Evolutionary conservation across 2,329 filamentous ascomycete species (phyloP), one percentile per base, ranked within the genome.

Genomic region (Diaporthe sp.): DNA sequence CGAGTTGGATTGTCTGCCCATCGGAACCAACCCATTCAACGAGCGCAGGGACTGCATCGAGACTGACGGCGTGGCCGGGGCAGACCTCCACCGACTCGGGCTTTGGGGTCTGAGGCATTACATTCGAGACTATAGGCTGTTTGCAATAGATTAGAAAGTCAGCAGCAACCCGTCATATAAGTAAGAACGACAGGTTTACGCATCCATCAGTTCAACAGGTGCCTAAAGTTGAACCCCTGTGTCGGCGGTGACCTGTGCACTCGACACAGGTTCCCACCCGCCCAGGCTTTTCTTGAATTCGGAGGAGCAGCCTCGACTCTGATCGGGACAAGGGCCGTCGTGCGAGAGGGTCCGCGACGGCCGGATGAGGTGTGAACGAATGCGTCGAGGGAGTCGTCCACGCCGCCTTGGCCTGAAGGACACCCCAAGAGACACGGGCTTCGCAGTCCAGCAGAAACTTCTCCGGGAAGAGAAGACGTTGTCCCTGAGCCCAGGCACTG

Each of bases 391-490:
- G 10, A 53, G n/a, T 55, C 5, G 49, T 69, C 65, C 65, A 69
- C 65, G 65, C 65, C 34, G 65, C 65, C 49, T 69, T 69, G 65
- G 65, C 65, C 49, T 31, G n/a, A 39, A 69, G 65, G 49, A 55
- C 65, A 69, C 49, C 65, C 46, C 65, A 69, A 55, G 49, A 31
- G 34, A 69, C 46, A 69, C 65, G 15, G 31, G 65, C 65, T 55
- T 69, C 65, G 65, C 49, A 69, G 49, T 42, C 44, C 65, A 69
- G 65, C 65, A 69, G 65, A 69, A 69, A 10, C 65, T 69, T 69
- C 65, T 39, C 49, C 34, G 34, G 25, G 25, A 9, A 6, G 61
- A 49, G 61, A 49, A 69, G 65, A 69, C 65, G 65, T 69, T 69
- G 65, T 42, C 65, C 65, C 65, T 69, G 34, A 55, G 65, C 65